Conservation (phyloP, 2,329 filamentous ascomycete species). For the Epichloe sylvatica region DNA sequence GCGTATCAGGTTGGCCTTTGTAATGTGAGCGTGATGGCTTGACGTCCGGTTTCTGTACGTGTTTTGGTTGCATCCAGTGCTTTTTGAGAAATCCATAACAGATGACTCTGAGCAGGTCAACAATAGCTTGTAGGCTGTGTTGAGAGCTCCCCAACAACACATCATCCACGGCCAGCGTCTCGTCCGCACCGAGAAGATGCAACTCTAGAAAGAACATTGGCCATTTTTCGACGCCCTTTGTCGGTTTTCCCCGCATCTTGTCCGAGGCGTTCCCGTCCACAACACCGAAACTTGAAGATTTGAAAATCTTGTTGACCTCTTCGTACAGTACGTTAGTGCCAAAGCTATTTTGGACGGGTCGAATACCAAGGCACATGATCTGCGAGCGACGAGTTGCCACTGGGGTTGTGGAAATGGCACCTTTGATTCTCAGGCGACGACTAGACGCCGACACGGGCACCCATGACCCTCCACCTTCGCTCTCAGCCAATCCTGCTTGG, state of each 20-base stretch:
- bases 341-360: conserved; percentile 43
- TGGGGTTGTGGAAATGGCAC: conserved; percentile 57
- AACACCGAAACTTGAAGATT: conserved; percentile 60
- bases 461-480: conserved; percentile 45
- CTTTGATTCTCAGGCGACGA: conserved; percentile 46
- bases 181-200: conserved; percentile 19
- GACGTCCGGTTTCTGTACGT: conserved; percentile 7
- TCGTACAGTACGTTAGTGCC: conserved; percentile 57
- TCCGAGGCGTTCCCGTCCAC: conserved; percentile 30
- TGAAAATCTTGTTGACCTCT: conserved; percentile 65
- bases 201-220: conserved; percentile 82
- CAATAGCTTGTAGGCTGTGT: conserved; percentile 31
- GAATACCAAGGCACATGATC: conserved; percentile 67
- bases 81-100: conserved; percentile 63
- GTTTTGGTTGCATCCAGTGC: conserved; percentile 50
- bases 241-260: conserved; percentile 33
- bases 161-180: conserved; percentile 22
- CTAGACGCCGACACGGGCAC: conserved; percentile 55
- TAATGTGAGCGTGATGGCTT: neutral
- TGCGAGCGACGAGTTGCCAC: conserved; percentile 59
- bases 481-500: conserved; percentile 51
- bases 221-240: conserved; percentile 64
- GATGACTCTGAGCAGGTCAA: conserved; percentile 54
- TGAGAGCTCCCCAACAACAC: conserved; percentile 32
- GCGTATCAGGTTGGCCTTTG: neutral